These are phyloP conservation scores for Staphylotrichum longicolle DNA, from an alignment of 495 filamentous ascomycete genomes.

Conservation along the genomic window DNA sequence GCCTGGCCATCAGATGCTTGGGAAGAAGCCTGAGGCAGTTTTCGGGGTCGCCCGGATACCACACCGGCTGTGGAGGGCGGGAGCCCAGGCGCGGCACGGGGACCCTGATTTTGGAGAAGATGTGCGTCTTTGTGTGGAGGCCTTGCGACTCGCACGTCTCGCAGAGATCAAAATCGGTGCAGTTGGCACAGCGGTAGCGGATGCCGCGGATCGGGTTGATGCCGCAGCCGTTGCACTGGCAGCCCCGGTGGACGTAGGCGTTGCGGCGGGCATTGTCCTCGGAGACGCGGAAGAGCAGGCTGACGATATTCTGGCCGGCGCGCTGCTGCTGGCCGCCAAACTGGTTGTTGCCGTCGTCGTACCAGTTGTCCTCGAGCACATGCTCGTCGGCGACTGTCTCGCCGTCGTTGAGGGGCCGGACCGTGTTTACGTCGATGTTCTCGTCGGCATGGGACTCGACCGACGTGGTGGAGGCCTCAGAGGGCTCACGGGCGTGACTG, in stretches of 20 bases:
- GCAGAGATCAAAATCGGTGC: slow-evolving; percentile 87
- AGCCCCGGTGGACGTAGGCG: slow-evolving; percentile 91
- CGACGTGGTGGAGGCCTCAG: slow-evolving; percentile 34
- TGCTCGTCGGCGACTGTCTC: slow-evolving; percentile 60
- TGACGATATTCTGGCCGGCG: slow-evolving; percentile 71
- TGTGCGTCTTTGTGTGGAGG: slow-evolving; percentile 84
- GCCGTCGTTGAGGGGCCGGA: slow-evolving; percentile 46
- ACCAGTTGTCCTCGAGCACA: slow-evolving; percentile 58
- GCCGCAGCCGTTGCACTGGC: slow-evolving; percentile 84
- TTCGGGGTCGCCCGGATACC: slow-evolving; percentile 87
- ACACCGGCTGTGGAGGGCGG: slow-evolving; percentile 68
- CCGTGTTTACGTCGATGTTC: slow-evolving; percentile 36
- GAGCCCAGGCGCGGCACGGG: slow-evolving; percentile 48
- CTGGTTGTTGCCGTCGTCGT: slow-evolving; percentile 39
- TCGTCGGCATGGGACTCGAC: slow-evolving; percentile 49
- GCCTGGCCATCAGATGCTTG: slow-evolving; percentile 57
- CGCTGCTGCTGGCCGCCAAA: slow-evolving; percentile 45
- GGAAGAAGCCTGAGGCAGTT: slow-evolving; percentile 59
- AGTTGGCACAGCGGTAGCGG: slow-evolving; percentile 88
- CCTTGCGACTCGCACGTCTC: slow-evolving; percentile 83
- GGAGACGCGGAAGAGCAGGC: slow-evolving; percentile 72
- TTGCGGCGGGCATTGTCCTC: slow-evolving; percentile 78
- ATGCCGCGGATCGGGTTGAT: slow-evolving; percentile 85
- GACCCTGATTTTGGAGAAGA: slow-evolving; percentile 81
- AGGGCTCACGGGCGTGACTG: slow-evolving; percentile 20